Conservation (phyloP, 176 grass and related monocot genomes). For the Neostapfia colusana region DNA sequence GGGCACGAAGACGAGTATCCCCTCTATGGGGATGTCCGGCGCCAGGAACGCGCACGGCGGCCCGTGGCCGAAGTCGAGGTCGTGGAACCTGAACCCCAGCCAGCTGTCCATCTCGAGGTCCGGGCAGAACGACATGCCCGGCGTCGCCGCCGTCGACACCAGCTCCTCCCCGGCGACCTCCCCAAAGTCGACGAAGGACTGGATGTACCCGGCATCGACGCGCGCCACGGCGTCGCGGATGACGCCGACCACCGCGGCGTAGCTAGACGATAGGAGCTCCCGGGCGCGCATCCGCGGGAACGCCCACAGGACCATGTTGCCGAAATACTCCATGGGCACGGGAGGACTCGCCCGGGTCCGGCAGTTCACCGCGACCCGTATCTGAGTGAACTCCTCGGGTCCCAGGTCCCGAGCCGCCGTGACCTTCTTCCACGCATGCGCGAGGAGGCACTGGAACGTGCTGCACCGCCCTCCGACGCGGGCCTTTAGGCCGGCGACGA, state of each 20-base stretch:
- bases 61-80: constrained; percentile 43
- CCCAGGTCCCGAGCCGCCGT: constrained; percentile 29
- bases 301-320: constrained; percentile 55
- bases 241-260: not conserved
- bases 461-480: constrained; percentile 23
- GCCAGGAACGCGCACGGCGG: constrained; percentile 40
- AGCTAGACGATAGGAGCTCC: constrained; percentile 11
- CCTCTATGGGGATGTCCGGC: constrained; percentile 32
- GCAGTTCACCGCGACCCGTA: constrained; percentile 45
- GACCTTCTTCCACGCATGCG: constrained; percentile 47
- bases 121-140: constrained; percentile 29
- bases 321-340: constrained; percentile 33
- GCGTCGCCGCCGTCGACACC: constrained; percentile 16
- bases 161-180: constrained; percentile 29
- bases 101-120: constrained; percentile 53
- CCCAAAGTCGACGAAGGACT: constrained; percentile 50
- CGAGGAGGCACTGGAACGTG: constrained; percentile 43
- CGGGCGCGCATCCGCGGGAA: constrained; percentile 32
- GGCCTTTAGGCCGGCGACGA: constrained; percentile 30
- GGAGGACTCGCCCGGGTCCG: constrained; percentile 6
- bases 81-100: constrained; percentile 48
- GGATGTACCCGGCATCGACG: constrained; percentile 40
- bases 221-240: constrained; percentile 39
- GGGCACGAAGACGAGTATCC: constrained; percentile 36
- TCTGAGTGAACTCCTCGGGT: not conserved